Conservation (phyloP, 139 green algal genomes). For the Axilococcus clingmanii region DNA sequence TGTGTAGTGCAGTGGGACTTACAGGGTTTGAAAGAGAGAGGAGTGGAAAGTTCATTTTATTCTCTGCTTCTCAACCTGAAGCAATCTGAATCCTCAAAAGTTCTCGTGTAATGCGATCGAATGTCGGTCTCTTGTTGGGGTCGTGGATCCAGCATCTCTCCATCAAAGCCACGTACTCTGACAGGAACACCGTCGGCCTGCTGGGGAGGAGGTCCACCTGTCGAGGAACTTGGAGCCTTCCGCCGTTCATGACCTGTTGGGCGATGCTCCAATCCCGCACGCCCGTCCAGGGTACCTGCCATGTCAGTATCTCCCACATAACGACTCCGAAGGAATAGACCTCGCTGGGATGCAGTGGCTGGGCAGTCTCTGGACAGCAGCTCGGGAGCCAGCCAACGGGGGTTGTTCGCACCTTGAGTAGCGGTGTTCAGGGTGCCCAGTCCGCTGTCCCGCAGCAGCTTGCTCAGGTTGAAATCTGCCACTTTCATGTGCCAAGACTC, state of each 20-base stretch:
- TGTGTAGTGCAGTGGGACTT: slow-evolving; percentile 51
- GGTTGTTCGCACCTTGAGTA: slow-evolving; percentile 24
- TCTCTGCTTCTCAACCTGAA: slow-evolving; percentile 69
- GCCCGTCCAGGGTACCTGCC: slow-evolving; percentile 53
- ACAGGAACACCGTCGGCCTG: neutral
- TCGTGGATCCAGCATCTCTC: slow-evolving; percentile 11
- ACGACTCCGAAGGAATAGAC: slow-evolving; percentile 43
- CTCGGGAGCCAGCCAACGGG: slow-evolving; percentile 37
- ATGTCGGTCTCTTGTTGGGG: slow-evolving; percentile 30
- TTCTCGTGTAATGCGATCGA: slow-evolving; percentile 40
- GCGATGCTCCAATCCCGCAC: neutral
- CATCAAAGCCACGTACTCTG: slow-evolving; percentile 5
- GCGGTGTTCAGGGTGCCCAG: neutral
- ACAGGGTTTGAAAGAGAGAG: slow-evolving; percentile 47
- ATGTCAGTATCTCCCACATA: slow-evolving; percentile 65
- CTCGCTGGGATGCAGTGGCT: slow-evolving; percentile 28
- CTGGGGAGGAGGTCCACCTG: neutral
- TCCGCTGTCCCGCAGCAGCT: slow-evolving; percentile 16
- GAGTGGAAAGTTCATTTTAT: slow-evolving; percentile 75
- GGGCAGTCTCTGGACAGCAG: slow-evolving; percentile 14
- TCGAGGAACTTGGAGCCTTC: neutral
- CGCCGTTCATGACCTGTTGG: neutral
- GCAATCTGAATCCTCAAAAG: too few relatives aligned
- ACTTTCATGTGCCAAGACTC: slow-evolving; percentile 40
- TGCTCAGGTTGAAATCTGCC: slow-evolving; percentile 33